A percentile compares a stretch with the other conserved stretches of the same genome.
Conservation (phyloP, 306 rosid species). For the Quillaja saponaria region DNA sequence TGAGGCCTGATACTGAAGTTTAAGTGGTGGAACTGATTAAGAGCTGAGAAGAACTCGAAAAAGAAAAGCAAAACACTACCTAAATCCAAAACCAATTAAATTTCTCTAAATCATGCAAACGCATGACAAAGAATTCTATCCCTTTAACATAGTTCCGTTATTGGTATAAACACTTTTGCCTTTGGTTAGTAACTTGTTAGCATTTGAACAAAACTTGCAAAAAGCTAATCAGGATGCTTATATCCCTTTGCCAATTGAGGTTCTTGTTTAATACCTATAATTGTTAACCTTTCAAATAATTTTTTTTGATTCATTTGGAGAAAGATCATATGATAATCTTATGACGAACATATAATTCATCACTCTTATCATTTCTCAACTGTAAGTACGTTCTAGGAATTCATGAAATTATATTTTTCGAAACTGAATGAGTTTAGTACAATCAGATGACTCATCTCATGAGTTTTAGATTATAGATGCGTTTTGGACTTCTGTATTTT, state of each 20-base stretch:
- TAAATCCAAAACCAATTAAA: constrained; percentile 5
- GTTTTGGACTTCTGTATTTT: constrained; percentile 16
- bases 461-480: constrained; percentile 14
- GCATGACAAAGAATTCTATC: constrained; percentile 9
- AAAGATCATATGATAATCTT: constrained; percentile 20
- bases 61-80: neutral
- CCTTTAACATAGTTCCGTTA: neutral
- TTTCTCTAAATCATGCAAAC: constrained; percentile 3
- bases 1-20: constrained; percentile 18
- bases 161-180: neutral
- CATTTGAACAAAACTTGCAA: neutral
- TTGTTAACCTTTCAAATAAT: neutral
- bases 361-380: constrained; percentile 10
- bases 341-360: neutral
- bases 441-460: constrained; percentile 19
- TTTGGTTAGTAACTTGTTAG: neutral
- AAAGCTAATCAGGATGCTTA: constrained; percentile 1
- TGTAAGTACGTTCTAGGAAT: neutral
- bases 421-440: neutral
- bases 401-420: neutral
- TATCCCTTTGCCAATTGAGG: neutral
- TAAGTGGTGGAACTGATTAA: constrained; percentile 30
- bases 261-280: neutral
- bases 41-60: neutral
- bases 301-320: constrained; percentile 4